Evolutionary conservation across 2,329 filamentous ascomycete species (phyloP).

Genomic region (Tothia fuscella): DNA sequence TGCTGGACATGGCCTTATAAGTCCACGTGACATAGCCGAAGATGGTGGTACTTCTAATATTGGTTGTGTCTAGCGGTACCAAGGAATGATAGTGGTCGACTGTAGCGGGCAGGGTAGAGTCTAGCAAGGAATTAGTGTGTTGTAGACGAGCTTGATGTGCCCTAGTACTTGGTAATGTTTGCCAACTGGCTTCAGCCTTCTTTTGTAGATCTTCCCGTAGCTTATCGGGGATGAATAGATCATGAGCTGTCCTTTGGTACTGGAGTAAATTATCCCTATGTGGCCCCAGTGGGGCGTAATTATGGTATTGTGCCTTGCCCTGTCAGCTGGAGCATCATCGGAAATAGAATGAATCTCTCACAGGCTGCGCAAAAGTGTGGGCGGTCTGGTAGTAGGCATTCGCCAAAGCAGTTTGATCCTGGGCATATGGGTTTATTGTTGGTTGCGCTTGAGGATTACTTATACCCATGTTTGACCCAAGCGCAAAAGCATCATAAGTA

Average conservation of each 20-base stretch:
- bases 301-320: conserved; percentile 67
- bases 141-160: neutral
- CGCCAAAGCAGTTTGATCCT: conserved; percentile 52
- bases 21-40: conserved; percentile 90
- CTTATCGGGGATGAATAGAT: conserved; percentile 84
- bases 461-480: conserved; percentile 23
- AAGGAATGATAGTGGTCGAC: conserved; percentile 88
- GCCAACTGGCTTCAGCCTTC: conserved; percentile 73
- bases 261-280: conserved; percentile 67
- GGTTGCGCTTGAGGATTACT: conserved; percentile 25
- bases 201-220: conserved; percentile 80
- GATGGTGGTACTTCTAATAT: conserved; percentile 63
- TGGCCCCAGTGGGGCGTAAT: conserved; percentile 81
- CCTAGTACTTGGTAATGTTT: conserved; percentile 75
- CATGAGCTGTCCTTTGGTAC: conserved; percentile 77
- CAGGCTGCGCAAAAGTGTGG: conserved; percentile 43
- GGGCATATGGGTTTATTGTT: conserved; percentile 57
- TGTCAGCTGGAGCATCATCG: neutral
- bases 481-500: conserved; percentile 33
- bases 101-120: conserved; percentile 57
- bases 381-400: conserved; percentile 54
- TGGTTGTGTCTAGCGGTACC: conserved; percentile 72
- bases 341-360: conserved; percentile 12
- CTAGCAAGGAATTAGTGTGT: conserved; percentile 20
- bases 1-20: conserved; percentile 84